Conservation (phyloP, 1,139 yeast genomes). For the Yamadazyma siamensis region DNA sequence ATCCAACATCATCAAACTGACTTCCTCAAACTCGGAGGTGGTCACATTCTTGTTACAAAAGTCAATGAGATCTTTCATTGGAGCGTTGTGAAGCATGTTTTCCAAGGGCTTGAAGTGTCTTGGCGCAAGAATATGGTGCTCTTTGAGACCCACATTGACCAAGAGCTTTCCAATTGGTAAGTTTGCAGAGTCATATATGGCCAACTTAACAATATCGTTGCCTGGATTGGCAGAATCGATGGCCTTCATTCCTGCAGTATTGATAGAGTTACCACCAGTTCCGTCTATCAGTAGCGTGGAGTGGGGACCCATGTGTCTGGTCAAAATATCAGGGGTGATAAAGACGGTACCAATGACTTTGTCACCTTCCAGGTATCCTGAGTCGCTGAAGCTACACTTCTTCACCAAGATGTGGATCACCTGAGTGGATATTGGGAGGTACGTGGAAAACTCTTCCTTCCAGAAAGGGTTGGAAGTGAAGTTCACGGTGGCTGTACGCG, state of each 20-base stretch:
- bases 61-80: constrained; percentile 47
- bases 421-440: constrained; percentile 54
- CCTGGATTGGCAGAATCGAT: constrained; percentile 11
- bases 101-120: constrained; percentile 58
- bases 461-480: constrained; percentile 58
- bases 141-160: constrained; percentile 50
- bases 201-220: constrained; percentile 39
- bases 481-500: constrained; percentile 59
- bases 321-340: constrained; percentile 53
- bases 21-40: constrained; percentile 50
- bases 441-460: constrained; percentile 63
- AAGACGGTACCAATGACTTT: constrained; percentile 51
- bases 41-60: constrained; percentile 43
- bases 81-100: constrained; percentile 50
- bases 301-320: constrained; percentile 29
- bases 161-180: constrained; percentile 58
- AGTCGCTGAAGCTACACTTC: constrained; percentile 22
- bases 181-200: constrained; percentile 41
- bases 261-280: constrained; percentile 22
- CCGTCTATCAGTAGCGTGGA: constrained; percentile 39
- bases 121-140: constrained; percentile 60
- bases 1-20: constrained; percentile 56
- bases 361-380: constrained; percentile 26
- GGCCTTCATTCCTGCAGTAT: constrained; percentile 18
- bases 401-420: constrained; percentile 52